Evolutionary conservation across 225 moss, liverwort and hornwort species (phyloP).

Genomic region (Bryoerythrophyllum caledonicum): DNA sequence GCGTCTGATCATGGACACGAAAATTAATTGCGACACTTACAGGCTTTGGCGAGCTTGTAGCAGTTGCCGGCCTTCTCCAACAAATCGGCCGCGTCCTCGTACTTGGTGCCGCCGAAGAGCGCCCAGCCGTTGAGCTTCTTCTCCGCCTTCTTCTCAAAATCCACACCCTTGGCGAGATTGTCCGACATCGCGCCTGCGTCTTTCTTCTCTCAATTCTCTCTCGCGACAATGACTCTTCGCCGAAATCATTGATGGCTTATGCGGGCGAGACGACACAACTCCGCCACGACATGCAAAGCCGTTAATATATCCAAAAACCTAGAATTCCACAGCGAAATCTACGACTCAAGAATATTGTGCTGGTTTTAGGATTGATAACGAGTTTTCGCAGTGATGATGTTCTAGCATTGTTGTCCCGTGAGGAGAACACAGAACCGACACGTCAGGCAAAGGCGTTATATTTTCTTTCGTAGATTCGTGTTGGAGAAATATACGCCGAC

Average conservation of each 20-base stretch:
- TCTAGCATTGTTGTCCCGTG: background rate
- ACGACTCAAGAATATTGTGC: accelerated
- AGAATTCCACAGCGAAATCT: background rate
- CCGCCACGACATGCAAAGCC: background rate
- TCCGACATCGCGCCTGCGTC: constrained; percentile 51
- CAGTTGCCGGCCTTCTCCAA: constrained; percentile 91
- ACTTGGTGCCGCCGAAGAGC: constrained; percentile 72
- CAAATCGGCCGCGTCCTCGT: constrained; percentile 89
- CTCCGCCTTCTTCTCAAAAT: constrained; percentile 92
- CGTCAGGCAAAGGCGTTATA: background rate
- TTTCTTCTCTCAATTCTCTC: too few relatives aligned
- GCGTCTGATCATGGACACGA: background rate
- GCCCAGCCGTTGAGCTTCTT: constrained; percentile 96
- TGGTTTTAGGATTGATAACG: background rate
- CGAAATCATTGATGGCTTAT: background rate
- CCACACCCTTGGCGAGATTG: constrained; percentile 65
- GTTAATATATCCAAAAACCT: too few relatives aligned
- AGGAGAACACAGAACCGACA: background rate
- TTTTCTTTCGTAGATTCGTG: accelerated
- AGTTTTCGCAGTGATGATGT: background rate
- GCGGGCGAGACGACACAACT: background rate
- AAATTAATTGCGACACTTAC: constrained; percentile 52
- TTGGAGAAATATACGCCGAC: accelerated
- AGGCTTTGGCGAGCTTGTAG: constrained; percentile 94
- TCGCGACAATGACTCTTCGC: background rate